Conservation (phyloP, 1,139 yeast species). For the Saccharomyces pastorianus region DNA sequence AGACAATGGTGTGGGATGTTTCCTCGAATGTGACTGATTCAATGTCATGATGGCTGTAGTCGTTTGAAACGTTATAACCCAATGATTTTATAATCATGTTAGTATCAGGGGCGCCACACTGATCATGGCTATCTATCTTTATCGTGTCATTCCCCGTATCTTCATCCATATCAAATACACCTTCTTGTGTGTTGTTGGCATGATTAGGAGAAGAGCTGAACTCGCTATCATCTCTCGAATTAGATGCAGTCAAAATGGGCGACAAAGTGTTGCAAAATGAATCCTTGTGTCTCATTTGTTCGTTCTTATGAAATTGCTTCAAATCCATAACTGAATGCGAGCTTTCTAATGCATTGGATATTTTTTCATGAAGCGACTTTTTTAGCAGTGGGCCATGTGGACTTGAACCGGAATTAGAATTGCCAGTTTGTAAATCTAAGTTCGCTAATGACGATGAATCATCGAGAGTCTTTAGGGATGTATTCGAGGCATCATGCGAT, state of each 20-base stretch:
- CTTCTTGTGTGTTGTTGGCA: neutral
- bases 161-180: slow-evolving; percentile 3
- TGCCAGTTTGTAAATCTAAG: neutral
- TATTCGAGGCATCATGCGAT: slow-evolving; percentile 11
- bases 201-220: neutral
- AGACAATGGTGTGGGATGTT: slow-evolving; percentile 28
- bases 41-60: neutral
- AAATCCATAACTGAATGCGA: slow-evolving; percentile 28
- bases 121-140: slow-evolving; percentile 15
- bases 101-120: neutral
- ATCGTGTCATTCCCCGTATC: slow-evolving; percentile 22
- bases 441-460: slow-evolving; percentile 3
- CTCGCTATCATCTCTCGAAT: neutral
- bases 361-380: slow-evolving; percentile 18
- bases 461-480: slow-evolving; percentile 2
- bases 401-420: slow-evolving; percentile 7
- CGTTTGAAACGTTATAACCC: neutral
- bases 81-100: neutral
- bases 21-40: slow-evolving; percentile 22
- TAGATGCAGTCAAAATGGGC: neutral
- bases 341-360: slow-evolving; percentile 22
- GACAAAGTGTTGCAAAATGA: neutral
- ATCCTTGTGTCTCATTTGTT: slow-evolving; percentile 3
- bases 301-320: slow-evolving; percentile 25
- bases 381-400: slow-evolving; percentile 15